Conservation (phyloP, 257 asterid species). For the Scutellaria baicalensis region DNA sequence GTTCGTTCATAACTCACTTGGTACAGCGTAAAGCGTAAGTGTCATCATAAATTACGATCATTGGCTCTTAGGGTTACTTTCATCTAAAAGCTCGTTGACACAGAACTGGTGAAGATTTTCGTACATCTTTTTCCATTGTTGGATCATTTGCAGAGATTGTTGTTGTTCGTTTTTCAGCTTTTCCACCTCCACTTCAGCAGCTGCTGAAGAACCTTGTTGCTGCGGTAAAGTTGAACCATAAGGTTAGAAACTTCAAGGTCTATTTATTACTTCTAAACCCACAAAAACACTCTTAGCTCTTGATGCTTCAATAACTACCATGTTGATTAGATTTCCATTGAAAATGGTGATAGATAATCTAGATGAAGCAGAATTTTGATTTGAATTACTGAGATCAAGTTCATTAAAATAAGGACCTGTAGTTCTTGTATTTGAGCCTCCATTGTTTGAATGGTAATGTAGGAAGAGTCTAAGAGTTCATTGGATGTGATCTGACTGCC, state of each 20-base stretch:
- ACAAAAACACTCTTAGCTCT: background rate
- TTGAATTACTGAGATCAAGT: background rate
- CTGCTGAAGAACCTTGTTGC: constrained; percentile 78
- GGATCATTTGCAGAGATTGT: constrained; percentile 54
- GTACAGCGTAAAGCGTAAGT: background rate
- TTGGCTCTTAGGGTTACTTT: constrained; percentile 23
- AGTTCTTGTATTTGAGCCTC: constrained; percentile 72
- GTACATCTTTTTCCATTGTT: constrained; percentile 57
- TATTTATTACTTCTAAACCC: background rate
- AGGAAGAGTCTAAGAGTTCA: constrained; percentile 33
- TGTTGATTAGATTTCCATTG: background rate
- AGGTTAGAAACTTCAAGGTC: constrained; percentile 3
- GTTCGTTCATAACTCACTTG: background rate
- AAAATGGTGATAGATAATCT: background rate
- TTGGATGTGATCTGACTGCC: constrained; percentile 29
- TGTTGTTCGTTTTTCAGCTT: constrained; percentile 48
- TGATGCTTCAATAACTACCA: background rate
- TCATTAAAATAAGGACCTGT: constrained; percentile 41
- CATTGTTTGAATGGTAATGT: constrained; percentile 49
- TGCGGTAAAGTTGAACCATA: constrained; percentile 8
- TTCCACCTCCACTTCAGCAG: constrained; percentile 67
- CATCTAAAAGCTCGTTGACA: constrained; percentile 58
- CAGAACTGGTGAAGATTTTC: constrained; percentile 59
- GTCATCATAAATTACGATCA: constrained; percentile 6
- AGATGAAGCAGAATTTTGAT: background rate